These are phyloP conservation scores for Plasmodium falciparum DNA, from an alignment of 169 alveolate genomes.

Conservation along the genomic window DNA sequence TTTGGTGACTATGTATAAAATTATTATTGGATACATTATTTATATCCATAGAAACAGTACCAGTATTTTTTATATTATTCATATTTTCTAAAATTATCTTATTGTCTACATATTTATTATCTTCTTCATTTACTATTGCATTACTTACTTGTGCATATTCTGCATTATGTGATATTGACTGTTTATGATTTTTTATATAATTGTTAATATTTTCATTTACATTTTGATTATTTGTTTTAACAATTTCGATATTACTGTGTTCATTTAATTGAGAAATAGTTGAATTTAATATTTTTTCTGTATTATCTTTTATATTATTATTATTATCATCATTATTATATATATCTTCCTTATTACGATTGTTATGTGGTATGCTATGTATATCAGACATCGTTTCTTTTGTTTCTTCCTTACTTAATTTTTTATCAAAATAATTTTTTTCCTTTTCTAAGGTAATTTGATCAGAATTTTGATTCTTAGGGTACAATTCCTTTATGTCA, in stretches of 20 bases:
- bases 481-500: constrained; percentile 39
- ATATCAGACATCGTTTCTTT: not conserved
- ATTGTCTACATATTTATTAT: not conserved
- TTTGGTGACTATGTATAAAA: constrained; percentile 38
- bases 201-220: constrained; percentile 26
- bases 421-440: not conserved
- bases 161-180: not conserved
- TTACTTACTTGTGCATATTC: constrained; percentile 47
- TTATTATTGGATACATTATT: constrained; percentile 8
- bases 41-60: not conserved
- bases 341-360: not conserved
- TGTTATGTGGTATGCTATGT: not conserved
- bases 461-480: not conserved
- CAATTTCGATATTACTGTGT: not conserved
- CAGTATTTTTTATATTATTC: not conserved
- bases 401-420: not conserved
- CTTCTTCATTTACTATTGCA: constrained; percentile 56
- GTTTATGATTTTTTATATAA: constrained; percentile 49
- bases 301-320: not conserved
- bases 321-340: not conserved
- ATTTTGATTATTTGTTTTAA: constrained; percentile 1
- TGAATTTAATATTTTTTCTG: not conserved
- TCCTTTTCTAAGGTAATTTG: not conserved
- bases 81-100: not conserved
- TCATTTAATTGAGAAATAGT: too few species aligned